Evolutionary conservation across 345 rosid species (phyloP), one percentile per base, ranked within the genome.

Genomic region (Anastatica hierochuntica): DNA sequence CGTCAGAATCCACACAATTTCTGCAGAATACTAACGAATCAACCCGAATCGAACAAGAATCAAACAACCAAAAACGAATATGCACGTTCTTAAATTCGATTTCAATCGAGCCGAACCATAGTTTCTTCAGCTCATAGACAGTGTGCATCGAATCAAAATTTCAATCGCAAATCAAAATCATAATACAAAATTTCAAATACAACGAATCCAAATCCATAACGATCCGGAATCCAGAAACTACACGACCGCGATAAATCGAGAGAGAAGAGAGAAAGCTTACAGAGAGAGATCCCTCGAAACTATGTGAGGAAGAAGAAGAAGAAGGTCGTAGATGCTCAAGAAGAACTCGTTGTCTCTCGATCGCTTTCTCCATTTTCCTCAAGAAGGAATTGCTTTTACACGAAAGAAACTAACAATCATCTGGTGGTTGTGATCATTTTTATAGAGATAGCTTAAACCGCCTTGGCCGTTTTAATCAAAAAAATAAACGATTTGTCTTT

Each of bases 321-420:
- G 77, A 66, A 76, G 98, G 88, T 3, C 78, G 85, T 60, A 88
- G 90, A 68, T 92, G 98, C 35, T 83, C 78, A 8, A 94, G 95
- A 71, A 88, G 80, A 49, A 88, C 72, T 6, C 78, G 65, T 69
- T 94, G 99, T 43, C 99, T 79, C 67, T 78, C 78, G 77, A 82
- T 81, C 10, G 95, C 97, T 67, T 75, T 88, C 60, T 94, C 99
- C 97, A 94, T 85, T 10, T 31, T 9, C 34, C 39, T 16, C 20
- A 16, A 37, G 3, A 44, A 33, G 17, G 39, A 41, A 58, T 58
- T 39, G 60, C 44, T 44, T 24, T 24, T 2, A 44, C 60, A 38
- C 43, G 60, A 44, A 42, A 38, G n/a, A n/a, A n/a, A n/a, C n/a
- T n/a, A n/a, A n/a, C n/a, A n/a, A n/a, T n/a, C n/a, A n/a, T n/a